Evolutionary conservation across 768 basidiomycete genomes (phyloP), one percentile per base, ranked within the genome.

Genomic region (Cyclocybe cylindracea): DNA sequence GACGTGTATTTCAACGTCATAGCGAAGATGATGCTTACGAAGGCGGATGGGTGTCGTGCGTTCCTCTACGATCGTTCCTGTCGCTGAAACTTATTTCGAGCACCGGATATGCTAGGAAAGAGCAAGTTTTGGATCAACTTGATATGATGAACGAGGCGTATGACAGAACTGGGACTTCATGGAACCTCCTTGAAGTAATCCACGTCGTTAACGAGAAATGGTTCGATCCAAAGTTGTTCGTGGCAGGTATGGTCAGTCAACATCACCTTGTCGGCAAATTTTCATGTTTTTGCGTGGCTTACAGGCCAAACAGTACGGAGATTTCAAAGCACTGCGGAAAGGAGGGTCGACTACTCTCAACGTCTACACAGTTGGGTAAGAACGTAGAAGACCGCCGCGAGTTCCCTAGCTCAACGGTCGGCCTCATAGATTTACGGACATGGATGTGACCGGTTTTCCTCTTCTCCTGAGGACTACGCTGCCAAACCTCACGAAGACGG

Each of bases 281-380:
- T 35, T 10, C 11, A 38, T 7, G 37, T 35, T 37, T 14, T 36
- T 24, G 7, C n/a, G 5, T 37, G 10, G 13, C 18, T 6, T 39
- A 11, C 10, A 37, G 46, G 8, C 29, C 35, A 2, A 34, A 7
- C 51, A 54, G 14, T 67, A 75, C 57, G 66, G 61, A 18, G 56
- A 56, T 4, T 74, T 24, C 24, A 24, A 24, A 24, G 24, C 24
- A 24, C 67, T 76, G 16, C 62, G 71, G 33, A 24, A 63, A 50
- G 74, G 76, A 18, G 65, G 63, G 9, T 57, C 55, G 0, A 58
- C 49, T 9, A 64, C 61, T 7, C 61, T 77, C 39, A 76, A 77
- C 50, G 56, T 77, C 36, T 76, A 76, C 62, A 66, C 63, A 34
- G 70, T 72, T 7, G 72, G 73, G 59, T 72, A 39, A 38, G 50